A percentile compares a stretch with the other conserved stretches of the same genome.
These are phyloP conservation scores for Bonia amplexicaulis DNA, from an alignment of 176 grass and related monocot genomes.

Conservation along the genomic window DNA sequence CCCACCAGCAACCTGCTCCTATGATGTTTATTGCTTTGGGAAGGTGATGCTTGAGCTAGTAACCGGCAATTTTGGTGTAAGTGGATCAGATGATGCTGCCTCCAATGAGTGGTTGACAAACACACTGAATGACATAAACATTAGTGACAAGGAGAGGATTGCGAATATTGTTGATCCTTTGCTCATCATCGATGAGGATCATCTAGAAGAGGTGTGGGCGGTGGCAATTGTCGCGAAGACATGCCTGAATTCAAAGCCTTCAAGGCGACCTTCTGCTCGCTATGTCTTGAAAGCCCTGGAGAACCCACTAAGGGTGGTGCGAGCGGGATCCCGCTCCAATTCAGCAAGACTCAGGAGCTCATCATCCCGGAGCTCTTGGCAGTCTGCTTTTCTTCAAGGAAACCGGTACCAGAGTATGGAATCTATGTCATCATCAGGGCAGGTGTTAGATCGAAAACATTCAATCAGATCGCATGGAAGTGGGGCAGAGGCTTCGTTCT, in stretches of 20 bases:
- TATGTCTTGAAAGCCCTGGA: conserved; percentile 70
- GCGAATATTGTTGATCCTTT: conserved; percentile 51
- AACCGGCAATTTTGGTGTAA: conserved; percentile 67
- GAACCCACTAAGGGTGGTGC: conserved; percentile 64
- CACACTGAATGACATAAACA: conserved; percentile 46
- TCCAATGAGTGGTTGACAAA: conserved; percentile 56
- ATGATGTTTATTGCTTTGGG: conserved; percentile 85
- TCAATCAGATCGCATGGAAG: conserved; percentile 47
- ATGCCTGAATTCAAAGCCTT: conserved; percentile 60
- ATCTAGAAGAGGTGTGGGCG: conserved; percentile 91
- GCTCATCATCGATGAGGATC: conserved; percentile 77
- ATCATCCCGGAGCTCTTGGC: conserved; percentile 80
- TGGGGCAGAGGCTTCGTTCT: conserved; percentile 40
- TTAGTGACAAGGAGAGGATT: conserved; percentile 47
- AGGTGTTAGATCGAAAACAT: conserved; percentile 32
- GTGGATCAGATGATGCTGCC: conserved; percentile 39
- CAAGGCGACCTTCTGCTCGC: conserved; percentile 60
- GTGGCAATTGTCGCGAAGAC: conserved; percentile 78
- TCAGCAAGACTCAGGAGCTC: conserved; percentile 42
- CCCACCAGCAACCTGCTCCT: conserved; percentile 62
- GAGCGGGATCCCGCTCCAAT: conserved; percentile 29
- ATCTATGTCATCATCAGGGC: conserved; percentile 11
- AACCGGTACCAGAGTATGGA: conserved; percentile 49
- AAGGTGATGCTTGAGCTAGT: conserved; percentile 91
- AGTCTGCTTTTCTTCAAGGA: conserved; percentile 43